Evolutionary conservation across 2,329 filamentous ascomycete genomes (phyloP).

Genomic region (Dactylellina sp.): DNA sequence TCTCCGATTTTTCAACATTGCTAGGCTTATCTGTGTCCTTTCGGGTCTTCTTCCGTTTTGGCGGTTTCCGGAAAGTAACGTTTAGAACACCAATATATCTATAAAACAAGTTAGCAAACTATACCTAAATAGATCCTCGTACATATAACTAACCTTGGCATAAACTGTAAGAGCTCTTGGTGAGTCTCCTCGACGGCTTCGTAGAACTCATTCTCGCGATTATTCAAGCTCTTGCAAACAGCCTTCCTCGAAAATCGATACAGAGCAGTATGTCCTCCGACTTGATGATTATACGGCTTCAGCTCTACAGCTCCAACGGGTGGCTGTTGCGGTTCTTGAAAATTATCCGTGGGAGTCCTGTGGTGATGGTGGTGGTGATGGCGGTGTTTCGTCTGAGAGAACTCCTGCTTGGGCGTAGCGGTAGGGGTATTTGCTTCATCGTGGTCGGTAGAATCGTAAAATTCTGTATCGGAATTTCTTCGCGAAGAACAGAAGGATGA

Average conservation of each 20-base stretch:
- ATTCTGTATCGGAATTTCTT: conserved; percentile 64
- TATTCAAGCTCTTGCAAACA: conserved; percentile 98
- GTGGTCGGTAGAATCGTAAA: conserved; percentile 64
- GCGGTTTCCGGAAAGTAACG: conserved; percentile 75
- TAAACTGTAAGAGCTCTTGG: conserved; percentile 86
- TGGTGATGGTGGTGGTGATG: conserved; percentile 61
- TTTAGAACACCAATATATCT: conserved; percentile 97
- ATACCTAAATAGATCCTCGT: conserved; percentile 58
- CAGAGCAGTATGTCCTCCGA: conserved; percentile 94
- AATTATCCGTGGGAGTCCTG: conserved; percentile 50
- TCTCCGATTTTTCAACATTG: conserved; percentile 57
- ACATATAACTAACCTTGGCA: conserved; percentile 75
- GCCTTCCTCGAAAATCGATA: conserved; percentile 95
- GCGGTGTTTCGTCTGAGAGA: conserved; percentile 58
- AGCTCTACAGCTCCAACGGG: conserved; percentile 90
- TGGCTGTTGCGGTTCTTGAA: conserved; percentile 63
- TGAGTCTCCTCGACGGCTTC: conserved; percentile 93
- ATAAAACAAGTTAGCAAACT: conserved; percentile 57
- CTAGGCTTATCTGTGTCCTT: conserved; percentile 62
- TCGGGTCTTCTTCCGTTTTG: conserved; percentile 66
- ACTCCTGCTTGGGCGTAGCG: conserved; percentile 59
- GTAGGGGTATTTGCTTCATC: conserved; percentile 61
- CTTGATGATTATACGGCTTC: conserved; percentile 96
- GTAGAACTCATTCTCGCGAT: conserved; percentile 98
- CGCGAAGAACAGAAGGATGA: conserved; percentile 57